Base-by-base conservation (phyloP, 768 basidiomycete genomes). In the Psilocybe cyanescens region DNA sequence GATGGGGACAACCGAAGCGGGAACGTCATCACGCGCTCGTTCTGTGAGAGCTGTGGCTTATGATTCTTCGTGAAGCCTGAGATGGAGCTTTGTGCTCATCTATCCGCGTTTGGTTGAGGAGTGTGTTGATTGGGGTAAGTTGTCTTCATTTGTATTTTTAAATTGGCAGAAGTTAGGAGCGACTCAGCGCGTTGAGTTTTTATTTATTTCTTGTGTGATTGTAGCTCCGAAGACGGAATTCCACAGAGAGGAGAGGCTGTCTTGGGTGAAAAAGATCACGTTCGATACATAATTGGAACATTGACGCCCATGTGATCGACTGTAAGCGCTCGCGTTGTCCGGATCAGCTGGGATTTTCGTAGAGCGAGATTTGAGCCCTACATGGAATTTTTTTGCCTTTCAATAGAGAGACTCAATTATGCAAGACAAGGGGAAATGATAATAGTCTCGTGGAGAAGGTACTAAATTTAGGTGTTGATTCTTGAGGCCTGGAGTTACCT, bases 41-140 rank as follows among this genome's bases (percentile, higher is more conserved):
- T 75, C 64, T 76, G 75, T 60, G 61, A 62, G 5, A 69, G 71
- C 16, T 76, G 75, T 47, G 74, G 75, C 6, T 68, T 72, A 3
- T 57, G 63, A 16, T 61, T 74, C 1, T 72, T 73, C 48, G 58
- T 73, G 17, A 64, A 61, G 28, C 65, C 68, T 16, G 63, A 60
- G 28, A 70, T 59, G 29, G 65, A 61, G 64, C 28, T 61, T 71
- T 28, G 55, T 70, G 8, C 67, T 71, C 39, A 61, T 65, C 12
- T 67, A 71, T 33, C 67, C 69, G 11, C 61, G 69, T 35, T 63
- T 64, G n/a, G 63, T 75, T 24, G 70, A 73, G 24, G 67, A 68
- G 9, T 51, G 58, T 41, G 57, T 65, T 46, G 24, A 55, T 14
- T 72, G 71, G 73, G 61, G 73, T 74, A 55, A 30, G 52, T 7